These are phyloP conservation scores for Gossypium schwendimanii DNA, from an alignment of 441 rosid genomes.

Conservation along the genomic window DNA sequence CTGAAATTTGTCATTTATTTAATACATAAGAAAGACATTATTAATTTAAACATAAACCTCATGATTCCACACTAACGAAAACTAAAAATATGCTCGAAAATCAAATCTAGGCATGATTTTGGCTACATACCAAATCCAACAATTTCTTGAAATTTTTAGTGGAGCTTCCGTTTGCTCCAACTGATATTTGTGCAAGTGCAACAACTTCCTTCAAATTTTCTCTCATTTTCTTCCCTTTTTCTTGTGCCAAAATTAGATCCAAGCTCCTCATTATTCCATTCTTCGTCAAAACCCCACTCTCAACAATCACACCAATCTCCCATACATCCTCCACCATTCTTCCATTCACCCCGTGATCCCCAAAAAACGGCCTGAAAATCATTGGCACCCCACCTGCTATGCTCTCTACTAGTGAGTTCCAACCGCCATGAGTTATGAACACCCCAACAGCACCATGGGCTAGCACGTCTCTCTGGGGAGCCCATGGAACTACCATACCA, in stretches of 20 bases:
- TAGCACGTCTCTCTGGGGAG: constrained; percentile 32
- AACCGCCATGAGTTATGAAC: constrained; percentile 35
- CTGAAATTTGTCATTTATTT: too few relatives aligned
- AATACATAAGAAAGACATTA: not conserved
- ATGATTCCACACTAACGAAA: not conserved
- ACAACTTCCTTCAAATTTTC: not conserved
- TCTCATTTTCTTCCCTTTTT: constrained; percentile 14
- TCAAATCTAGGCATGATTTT: not conserved
- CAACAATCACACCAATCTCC: constrained; percentile 10
- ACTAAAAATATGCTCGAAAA: not conserved
- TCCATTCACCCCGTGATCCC: constrained; percentile 37
- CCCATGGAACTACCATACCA: constrained; percentile 35
- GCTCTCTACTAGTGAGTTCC: constrained; percentile 35
- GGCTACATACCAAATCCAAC: not conserved
- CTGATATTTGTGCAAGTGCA: not conserved
- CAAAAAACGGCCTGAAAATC: constrained; percentile 39
- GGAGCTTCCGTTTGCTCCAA: constrained; percentile 5
- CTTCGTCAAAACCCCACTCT: constrained; percentile 22
- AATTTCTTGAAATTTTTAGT: constrained; percentile 1
- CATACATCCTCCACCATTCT: constrained; percentile 21
- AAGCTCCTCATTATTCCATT: not conserved
- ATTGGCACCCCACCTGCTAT: constrained; percentile 32
- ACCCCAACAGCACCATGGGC: constrained; percentile 29
- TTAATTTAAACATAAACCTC: not conserved
- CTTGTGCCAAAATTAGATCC: constrained; percentile 4